These are phyloP conservation scores for Tirmania nivea DNA, from an alignment of 495 filamentous ascomycete species.

Conservation along the genomic window DNA sequence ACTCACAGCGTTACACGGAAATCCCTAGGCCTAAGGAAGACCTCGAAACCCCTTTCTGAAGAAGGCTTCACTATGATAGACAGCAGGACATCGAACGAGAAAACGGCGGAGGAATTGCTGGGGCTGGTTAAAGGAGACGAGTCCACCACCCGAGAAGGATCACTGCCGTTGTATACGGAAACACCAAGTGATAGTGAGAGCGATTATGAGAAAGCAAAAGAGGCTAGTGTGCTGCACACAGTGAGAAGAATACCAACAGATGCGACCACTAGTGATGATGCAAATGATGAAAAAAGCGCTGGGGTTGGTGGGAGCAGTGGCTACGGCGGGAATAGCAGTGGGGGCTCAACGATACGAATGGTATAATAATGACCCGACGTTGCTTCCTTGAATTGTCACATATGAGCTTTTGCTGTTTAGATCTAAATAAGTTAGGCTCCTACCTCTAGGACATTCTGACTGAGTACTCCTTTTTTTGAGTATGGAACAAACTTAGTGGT, in stretches of 20 bases:
- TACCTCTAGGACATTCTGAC: too few species aligned
- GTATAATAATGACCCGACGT: neutral
- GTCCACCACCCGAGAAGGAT: neutral
- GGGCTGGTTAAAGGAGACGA: constrained; percentile 53
- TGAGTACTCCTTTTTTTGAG: too few species aligned
- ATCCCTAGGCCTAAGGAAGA: neutral
- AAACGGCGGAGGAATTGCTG: constrained; percentile 70
- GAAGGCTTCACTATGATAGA: neutral
- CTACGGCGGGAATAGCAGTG: neutral
- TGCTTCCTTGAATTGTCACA: too few species aligned
- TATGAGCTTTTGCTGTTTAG: too few species aligned
- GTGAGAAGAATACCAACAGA: neutral
- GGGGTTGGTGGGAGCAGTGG: neutral
- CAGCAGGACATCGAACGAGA: constrained; percentile 3
- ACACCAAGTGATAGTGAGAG: neutral
- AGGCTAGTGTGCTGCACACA: neutral
- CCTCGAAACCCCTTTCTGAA: neutral
- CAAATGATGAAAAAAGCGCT: constrained; percentile 6
- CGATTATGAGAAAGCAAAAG: constrained; percentile 8
- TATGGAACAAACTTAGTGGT: too few species aligned
- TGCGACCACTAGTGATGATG: constrained; percentile 6
- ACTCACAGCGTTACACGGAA: constrained; percentile 1
- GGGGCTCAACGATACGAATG: neutral
- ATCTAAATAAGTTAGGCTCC: too few species aligned
- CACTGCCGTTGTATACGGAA: neutral